phyloP scores from a whole-genome alignment of 106 monocot species.

The Dioscorea zingiberensis region DNA sequence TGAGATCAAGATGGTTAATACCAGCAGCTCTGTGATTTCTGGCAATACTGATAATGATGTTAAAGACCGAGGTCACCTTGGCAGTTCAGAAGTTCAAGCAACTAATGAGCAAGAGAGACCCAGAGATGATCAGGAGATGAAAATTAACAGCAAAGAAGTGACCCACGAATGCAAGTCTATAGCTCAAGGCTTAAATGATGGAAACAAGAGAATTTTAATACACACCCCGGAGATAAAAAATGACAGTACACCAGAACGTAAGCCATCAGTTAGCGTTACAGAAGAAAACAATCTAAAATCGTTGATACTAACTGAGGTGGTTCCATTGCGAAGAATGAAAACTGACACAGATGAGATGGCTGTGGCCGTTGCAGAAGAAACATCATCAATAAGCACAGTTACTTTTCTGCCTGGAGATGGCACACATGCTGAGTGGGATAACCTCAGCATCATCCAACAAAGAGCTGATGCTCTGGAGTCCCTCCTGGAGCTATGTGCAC shows the following conservation, averaged over 20 bases:
- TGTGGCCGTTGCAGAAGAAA: conserved; percentile 24
- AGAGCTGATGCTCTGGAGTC: conserved; percentile 78
- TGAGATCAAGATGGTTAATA: conserved; percentile 21
- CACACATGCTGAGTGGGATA: conserved; percentile 51
- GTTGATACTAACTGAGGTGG: background rate
- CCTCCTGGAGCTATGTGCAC: conserved; percentile 76
- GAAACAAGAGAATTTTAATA: background rate
- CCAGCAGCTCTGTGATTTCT: conserved; percentile 5
- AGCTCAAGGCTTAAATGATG: background rate
- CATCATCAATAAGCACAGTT: conserved; percentile 37
- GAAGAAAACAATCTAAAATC: background rate
- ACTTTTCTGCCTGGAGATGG: conserved; percentile 26
- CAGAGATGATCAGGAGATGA: background rate
- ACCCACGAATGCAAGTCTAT: background rate
- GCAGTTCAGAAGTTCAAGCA: background rate
- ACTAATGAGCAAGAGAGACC: conserved; percentile 2
- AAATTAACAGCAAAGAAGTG: background rate
- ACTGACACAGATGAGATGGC: conserved; percentile 16
- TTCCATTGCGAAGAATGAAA: conserved; percentile 15
- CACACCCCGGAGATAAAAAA: background rate
- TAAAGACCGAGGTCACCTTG: background rate
- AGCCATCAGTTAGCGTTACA: conserved; percentile 2
- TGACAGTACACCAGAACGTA: background rate
- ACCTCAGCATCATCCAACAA: conserved; percentile 43
- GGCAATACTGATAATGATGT: background rate